phyloP scores from a whole-genome alignment of 495 filamentous ascomycete genomes.

The Cercophora newfieldiana region DNA sequence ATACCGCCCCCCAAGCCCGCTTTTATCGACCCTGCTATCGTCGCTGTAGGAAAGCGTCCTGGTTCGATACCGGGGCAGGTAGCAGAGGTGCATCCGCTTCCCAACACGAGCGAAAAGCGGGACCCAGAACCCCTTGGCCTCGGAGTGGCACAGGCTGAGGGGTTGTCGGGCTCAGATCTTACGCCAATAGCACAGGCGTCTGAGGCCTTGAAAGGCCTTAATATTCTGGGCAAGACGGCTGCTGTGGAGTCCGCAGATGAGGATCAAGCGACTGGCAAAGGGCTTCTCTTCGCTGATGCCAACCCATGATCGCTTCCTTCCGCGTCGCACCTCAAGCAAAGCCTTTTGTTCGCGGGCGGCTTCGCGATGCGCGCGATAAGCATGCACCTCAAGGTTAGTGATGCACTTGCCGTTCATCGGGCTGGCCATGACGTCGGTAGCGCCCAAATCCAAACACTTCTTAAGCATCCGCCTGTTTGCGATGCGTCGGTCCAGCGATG shows the following conservation, averaged over 20 bases:
- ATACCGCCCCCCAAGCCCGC: constrained; percentile 23
- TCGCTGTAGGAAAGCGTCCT: constrained; percentile 47
- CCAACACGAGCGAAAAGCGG: constrained; percentile 40
- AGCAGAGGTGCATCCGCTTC: constrained; percentile 26
- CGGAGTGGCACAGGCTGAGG: constrained; percentile 1
- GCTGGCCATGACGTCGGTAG: constrained; percentile 77
- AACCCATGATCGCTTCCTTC: constrained; percentile 87
- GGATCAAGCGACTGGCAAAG: constrained; percentile 45
- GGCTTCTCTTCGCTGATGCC: constrained; percentile 82
- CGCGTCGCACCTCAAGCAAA: constrained; percentile 63
- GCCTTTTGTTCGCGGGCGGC: constrained; percentile 66
- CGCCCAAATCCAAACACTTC: constrained; percentile 78
- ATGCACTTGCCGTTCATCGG: constrained; percentile 71
- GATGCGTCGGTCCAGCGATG: constrained; percentile 21
- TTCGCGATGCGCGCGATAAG: constrained; percentile 74
- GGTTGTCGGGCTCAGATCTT: constrained; percentile 4
- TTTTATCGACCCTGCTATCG: constrained; percentile 57
- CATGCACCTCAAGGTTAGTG: constrained; percentile 74
- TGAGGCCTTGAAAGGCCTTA: constrained; percentile 22
- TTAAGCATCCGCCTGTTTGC: constrained; percentile 51
- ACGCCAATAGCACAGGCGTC: constrained; percentile 17
- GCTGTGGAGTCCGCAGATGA: constrained; percentile 27
- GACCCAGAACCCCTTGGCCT: constrained; percentile 27
- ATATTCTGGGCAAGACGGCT: constrained; percentile 9
- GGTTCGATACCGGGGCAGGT: constrained; percentile 21